phyloP scores from a whole-genome alignment of 2,329 filamentous ascomycete genomes.

The Botrytis byssoidea region DNA sequence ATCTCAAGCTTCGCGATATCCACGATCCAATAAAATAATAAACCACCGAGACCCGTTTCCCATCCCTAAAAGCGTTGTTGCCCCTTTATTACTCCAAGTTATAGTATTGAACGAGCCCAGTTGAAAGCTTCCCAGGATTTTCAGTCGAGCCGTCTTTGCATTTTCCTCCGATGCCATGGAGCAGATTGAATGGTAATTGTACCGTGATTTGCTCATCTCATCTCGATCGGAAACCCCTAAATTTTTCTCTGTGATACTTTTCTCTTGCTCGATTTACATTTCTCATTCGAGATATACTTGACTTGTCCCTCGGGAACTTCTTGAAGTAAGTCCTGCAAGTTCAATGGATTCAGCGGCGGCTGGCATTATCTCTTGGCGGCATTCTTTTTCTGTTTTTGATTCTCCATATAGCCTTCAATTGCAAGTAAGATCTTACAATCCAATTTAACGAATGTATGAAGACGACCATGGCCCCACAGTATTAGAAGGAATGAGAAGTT shows the following conservation, averaged over 20 bases:
- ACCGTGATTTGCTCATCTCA: neutral
- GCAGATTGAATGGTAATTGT: neutral
- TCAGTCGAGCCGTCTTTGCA: neutral
- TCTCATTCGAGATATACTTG: neutral
- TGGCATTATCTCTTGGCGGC: neutral
- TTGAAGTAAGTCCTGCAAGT: neutral
- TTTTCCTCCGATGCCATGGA: neutral
- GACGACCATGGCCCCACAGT: too few species aligned
- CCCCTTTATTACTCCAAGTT: neutral
- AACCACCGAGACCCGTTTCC: neutral
- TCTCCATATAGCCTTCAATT: neutral
- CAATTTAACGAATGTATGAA: too few species aligned
- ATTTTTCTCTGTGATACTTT: fast-evolving
- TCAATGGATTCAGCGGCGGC: neutral
- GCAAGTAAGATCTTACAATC: neutral
- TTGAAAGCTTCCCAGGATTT: fast-evolving
- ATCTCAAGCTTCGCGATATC: neutral
- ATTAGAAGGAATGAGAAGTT: too few species aligned
- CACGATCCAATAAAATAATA: neutral
- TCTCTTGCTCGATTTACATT: neutral
- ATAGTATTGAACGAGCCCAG: neutral
- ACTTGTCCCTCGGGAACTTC: neutral
- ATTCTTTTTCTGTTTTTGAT: neutral
- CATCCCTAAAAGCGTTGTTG: neutral
- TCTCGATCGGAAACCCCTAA: neutral